Evolutionary conservation across 192 early-diverging fungal species (phyloP), one percentile per base, ranked within the genome.

Genomic region (Haplosporangium gracile): DNA sequence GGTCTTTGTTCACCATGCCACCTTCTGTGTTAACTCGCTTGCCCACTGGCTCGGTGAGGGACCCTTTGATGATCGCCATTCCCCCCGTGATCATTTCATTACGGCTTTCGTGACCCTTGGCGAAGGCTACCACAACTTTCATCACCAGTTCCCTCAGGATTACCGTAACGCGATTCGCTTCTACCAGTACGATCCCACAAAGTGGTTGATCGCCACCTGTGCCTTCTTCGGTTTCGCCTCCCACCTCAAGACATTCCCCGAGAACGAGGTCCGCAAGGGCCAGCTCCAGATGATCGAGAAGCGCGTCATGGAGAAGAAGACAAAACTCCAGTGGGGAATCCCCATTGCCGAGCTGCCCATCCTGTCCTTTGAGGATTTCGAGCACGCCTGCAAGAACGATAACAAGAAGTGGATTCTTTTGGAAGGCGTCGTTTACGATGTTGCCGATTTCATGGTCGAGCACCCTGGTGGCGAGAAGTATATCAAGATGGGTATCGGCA

Each of bases 391-490:
- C 90, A 93, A 82, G 88, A 91, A 76, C 79, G 85, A 95, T 68
- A 91, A 92, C 68, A 92, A 93, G 81, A 92, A 94, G 81, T 95
- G 95, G 91, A 91, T 97, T 72, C 90, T 98, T 40, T 92, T 99
- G 57, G 96, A 97, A 80, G 95, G 95, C 83, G 90, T 94, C 38
- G 89, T 97, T 71, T 95, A 98, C 85, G 94, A 97, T 84, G 94
- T 98, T 70, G 88, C 90, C 42, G 82, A 93, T 32, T 98, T 98
- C 88, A 93, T 96, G 79, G 89, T 95, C 74, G 93, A 97, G 75
- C 97, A 98, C 84, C 97, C 97, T n/a, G 97, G 97, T 78, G 97
- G 97, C 78, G 86, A 87, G 51, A 90, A 93, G 32, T 94, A 96
- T 73, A 81, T 98, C 82, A 91, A 91, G 68, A 87, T 91, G 68